Evolutionary conservation across 768 basidiomycete species (phyloP).

Genomic region (Termitomyces sp.): DNA sequence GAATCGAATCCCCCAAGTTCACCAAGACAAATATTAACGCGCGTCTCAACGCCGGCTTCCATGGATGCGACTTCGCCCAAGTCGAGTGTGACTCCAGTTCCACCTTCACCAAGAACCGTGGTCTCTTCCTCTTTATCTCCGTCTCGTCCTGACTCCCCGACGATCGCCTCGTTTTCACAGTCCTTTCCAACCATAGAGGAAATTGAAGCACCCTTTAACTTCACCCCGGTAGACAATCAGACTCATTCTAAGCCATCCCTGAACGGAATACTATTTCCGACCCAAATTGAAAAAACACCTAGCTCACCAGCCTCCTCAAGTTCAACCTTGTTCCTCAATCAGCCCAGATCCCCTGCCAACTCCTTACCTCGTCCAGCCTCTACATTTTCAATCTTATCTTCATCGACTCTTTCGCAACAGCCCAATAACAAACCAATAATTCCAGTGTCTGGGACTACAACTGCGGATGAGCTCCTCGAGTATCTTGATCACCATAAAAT

Average conservation of each 20-base stretch:
- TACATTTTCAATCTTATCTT: conserved; percentile 24
- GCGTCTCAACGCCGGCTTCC: conserved; percentile 24
- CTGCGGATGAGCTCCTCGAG: conserved; percentile 51
- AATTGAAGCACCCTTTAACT: conserved; percentile 48
- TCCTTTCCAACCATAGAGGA: conserved; percentile 79
- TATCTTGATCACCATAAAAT: conserved; percentile 59
- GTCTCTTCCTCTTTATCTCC: conserved; percentile 65
- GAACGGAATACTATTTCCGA: conserved; percentile 6
- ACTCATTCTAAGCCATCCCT: conserved; percentile 5
- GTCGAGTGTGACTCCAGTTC: conserved; percentile 26
- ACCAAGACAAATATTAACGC: conserved; percentile 28
- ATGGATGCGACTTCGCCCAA: conserved; percentile 21
- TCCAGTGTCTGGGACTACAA: conserved; percentile 55
- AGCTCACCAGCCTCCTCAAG: conserved; percentile 42
- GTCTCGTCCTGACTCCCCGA: conserved; percentile 62
- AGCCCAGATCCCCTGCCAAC: conserved; percentile 53
- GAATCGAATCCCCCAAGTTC: conserved; percentile 37
- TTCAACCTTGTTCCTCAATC: conserved; percentile 55
- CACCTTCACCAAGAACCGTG: conserved; percentile 54
- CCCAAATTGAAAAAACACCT: conserved; percentile 36
- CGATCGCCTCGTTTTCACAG: conserved; percentile 60
- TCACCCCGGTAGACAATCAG: conserved; percentile 38
- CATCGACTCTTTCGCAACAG: conserved; percentile 24
- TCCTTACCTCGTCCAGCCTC: conserved; percentile 36
- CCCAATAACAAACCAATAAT: conserved; percentile 36